Conservation (phyloP, 75 land plant species). For the Pinus albicaulis region DNA sequence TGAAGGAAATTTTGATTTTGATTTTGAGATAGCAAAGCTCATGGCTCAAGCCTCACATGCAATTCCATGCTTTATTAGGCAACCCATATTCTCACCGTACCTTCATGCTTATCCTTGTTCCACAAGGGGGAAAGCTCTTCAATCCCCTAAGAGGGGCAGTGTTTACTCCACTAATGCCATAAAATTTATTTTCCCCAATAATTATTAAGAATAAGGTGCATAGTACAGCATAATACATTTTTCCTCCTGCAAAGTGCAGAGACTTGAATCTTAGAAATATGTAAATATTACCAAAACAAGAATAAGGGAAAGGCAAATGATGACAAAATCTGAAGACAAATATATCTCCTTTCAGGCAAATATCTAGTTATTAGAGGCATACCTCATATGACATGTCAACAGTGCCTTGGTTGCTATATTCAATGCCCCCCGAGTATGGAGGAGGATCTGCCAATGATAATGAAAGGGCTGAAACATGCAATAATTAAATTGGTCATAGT, state of each 20-base stretch:
- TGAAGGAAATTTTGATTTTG: too few relatives aligned
- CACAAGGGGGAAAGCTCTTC: too few relatives aligned
- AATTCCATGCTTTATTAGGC: too few relatives aligned
- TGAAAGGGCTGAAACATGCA: slow-evolving; percentile 20
- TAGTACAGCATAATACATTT: not conserved
- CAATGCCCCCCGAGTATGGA: not conserved
- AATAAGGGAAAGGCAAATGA: not conserved
- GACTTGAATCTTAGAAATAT: not conserved
- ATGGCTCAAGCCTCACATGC: too few relatives aligned
- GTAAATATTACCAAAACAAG: not conserved
- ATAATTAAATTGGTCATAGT: not conserved
- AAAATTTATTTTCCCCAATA: too few relatives aligned
- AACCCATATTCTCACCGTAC: too few relatives aligned
- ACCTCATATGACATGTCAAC: slow-evolving; percentile 42
- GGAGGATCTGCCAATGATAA: slow-evolving; percentile 14
- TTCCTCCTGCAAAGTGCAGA: not conserved
- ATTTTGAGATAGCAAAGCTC: too few relatives aligned
- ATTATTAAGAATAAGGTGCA: not conserved
- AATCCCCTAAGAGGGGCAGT: too few relatives aligned
- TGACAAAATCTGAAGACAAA: not conserved
- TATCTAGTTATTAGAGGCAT: not conserved
- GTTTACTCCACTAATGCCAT: too few relatives aligned
- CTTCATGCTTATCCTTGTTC: too few relatives aligned
- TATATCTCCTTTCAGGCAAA: not conserved
- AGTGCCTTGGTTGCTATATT: slow-evolving; percentile 1